Base-by-base conservation (phyloP, 306 rosid species). In the Sechiopsis laciniata region DNA sequence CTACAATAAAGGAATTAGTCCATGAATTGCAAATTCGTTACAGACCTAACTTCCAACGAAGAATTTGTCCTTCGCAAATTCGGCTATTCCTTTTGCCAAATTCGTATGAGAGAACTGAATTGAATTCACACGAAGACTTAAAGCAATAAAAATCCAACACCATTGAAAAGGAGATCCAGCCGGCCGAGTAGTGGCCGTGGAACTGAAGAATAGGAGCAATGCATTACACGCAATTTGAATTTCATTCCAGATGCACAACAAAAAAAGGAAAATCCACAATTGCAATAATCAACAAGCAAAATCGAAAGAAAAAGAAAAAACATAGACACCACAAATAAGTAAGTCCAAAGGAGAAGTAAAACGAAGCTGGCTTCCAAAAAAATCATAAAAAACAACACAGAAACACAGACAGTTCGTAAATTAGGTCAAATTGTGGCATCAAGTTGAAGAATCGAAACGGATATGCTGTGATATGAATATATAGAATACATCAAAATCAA, bases 341-440 rank as follows among this genome's bases (percentile, higher is more conserved):
- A 40, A 14, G n/a, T 65, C 51, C 71, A 40, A 64, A 64, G 52
- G 4, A 51, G 16, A 64, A 21, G 21, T 37, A 65, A 65, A 65
- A 65, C 71, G 19, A 65, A 21, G 29, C 19, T 10, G 2, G 26
- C 9, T 12, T 42, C 71, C 17, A 40, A 65, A 10, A 40, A 1
- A 40, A 11, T 19, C 35, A 42, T 66, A 29, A 42, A 45, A 65
- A 66, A 16, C 16, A 45, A 42, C 55, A 12, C 35, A 29, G 72
- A 66, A 0, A 5, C 35, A 19, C 0, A 10, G 14, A 45, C 0
- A 19, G 3, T 42, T 54, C 10, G 32, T 45, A 19, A 20, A 66
- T 12, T 20, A 45, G 72, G 72, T 66, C 55, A 6, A 66, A 66
- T 66, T 20, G 3, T 20, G 72, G 8, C 5, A 66, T 45, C 17